phyloP scores from a whole-genome alignment of 2,329 filamentous ascomycete genomes.

The Pestalotiopsis sp. region DNA sequence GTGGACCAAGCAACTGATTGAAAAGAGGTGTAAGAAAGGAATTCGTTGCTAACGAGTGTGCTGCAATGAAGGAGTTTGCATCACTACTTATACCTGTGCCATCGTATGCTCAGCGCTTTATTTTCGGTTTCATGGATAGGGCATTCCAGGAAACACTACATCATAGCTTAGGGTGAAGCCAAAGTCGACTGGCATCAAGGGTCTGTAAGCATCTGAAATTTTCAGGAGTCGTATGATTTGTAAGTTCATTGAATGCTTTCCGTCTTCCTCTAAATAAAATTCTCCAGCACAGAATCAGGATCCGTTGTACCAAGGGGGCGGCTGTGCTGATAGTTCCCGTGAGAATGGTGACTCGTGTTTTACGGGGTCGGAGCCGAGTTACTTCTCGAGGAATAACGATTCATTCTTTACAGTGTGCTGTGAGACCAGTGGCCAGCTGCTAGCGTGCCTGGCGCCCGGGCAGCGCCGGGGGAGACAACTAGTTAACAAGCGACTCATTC shows the following conservation, averaged over 20 bases:
- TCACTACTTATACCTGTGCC: background rate
- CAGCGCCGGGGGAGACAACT: background rate
- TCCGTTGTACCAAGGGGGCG: background rate
- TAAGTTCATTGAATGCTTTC: background rate
- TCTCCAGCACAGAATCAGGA: background rate
- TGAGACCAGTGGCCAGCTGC: background rate
- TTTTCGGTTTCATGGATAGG: background rate
- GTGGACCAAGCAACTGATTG: background rate
- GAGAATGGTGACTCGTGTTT: background rate
- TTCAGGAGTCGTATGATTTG: background rate
- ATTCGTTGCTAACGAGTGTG: background rate
- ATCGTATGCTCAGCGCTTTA: background rate
- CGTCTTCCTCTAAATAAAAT: background rate
- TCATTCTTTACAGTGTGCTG: background rate
- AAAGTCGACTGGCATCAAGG: background rate
- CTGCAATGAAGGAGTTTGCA: background rate
- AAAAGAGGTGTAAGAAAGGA: background rate
- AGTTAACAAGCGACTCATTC: background rate
- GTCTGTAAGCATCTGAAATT: background rate
- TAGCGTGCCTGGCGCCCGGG: background rate
- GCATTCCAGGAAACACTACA: background rate
- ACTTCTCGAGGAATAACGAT: background rate
- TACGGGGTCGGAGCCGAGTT: background rate
- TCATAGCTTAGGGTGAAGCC: background rate
- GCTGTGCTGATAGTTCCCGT: background rate